These are phyloP conservation scores for Persicaria maculosa DNA, from an alignment of 148 eudicot genomes.

Conservation along the genomic window DNA sequence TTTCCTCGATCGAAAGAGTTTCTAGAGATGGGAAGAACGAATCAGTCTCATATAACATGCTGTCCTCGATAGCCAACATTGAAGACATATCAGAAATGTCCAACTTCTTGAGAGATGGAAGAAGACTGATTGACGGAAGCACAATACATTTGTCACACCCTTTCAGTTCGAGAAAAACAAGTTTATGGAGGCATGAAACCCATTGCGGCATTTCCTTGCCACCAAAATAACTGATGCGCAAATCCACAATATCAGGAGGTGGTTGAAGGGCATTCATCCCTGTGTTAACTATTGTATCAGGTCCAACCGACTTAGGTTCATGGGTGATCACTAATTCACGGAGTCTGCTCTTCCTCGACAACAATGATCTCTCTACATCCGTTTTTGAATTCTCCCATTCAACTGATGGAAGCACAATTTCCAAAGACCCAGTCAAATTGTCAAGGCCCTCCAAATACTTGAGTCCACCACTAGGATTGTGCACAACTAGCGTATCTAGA, in stretches of 20 bases:
- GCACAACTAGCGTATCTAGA: not conserved
- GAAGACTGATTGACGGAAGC: not conserved
- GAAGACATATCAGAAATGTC: not conserved
- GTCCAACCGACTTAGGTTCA: not conserved
- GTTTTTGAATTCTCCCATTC: not conserved
- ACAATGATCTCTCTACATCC: not conserved
- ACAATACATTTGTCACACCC: not conserved
- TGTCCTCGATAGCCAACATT: not conserved
- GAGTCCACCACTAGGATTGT: not conserved
- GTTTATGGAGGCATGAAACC: not conserved
- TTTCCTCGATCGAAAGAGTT: not conserved
- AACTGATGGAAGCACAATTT: not conserved
- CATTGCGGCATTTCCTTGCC: not conserved
- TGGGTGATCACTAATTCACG: not conserved
- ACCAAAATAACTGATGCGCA: not conserved
- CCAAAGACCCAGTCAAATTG: not conserved
- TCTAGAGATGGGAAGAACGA: slow-evolving; percentile 29
- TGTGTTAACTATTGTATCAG: too few species aligned
- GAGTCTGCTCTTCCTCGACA: not conserved
- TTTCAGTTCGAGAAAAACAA: not conserved
- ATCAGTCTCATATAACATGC: not conserved
- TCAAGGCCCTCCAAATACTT: not conserved
- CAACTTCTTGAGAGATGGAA: slow-evolving; percentile 7
- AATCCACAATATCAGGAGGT: not conserved
- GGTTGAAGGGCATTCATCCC: not conserved